These are phyloP conservation scores for Corrigiola litoralis DNA, from an alignment of 179 eudicot species.

Conservation along the genomic window DNA sequence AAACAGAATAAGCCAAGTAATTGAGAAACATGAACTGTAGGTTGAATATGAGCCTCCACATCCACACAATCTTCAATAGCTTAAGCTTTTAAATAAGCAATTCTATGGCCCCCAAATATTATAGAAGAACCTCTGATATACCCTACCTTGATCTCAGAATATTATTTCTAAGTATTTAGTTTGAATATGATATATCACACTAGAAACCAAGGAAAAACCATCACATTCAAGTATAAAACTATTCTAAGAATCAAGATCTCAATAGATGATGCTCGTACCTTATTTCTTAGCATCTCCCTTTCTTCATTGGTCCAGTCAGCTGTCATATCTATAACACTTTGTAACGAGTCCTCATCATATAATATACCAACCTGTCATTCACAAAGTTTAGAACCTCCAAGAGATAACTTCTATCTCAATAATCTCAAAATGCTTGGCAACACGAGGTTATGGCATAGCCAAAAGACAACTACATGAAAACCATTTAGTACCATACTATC, in stretches of 20 bases:
- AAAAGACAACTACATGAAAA: not conserved
- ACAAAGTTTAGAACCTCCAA: not conserved
- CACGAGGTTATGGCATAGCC: not conserved
- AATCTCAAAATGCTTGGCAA: not conserved
- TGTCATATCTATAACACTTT: conserved; percentile 72
- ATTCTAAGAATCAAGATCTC: not conserved
- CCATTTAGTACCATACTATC: not conserved
- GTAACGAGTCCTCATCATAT: conserved; percentile 82
- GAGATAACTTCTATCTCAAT: not conserved
- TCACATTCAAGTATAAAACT: too few relatives aligned
- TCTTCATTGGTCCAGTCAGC: conserved; percentile 90
- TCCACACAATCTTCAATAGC: too few relatives aligned
- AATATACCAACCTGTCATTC: conserved; percentile 82
- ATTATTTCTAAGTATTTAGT: too few relatives aligned
- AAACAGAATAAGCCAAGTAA: too few relatives aligned
- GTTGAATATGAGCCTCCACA: too few relatives aligned
- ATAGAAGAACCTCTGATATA: too few relatives aligned
- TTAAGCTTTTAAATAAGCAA: too few relatives aligned
- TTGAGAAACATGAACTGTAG: too few relatives aligned
- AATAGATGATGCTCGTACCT: conserved; percentile 39
- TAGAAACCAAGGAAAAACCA: too few relatives aligned
- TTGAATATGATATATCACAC: too few relatives aligned
- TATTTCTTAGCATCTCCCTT: conserved; percentile 85
- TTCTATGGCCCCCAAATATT: too few relatives aligned
- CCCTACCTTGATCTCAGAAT: too few relatives aligned